Base-by-base conservation (phyloP, 108 stramenopile species). In the Parietichytrium sp. region DNA sequence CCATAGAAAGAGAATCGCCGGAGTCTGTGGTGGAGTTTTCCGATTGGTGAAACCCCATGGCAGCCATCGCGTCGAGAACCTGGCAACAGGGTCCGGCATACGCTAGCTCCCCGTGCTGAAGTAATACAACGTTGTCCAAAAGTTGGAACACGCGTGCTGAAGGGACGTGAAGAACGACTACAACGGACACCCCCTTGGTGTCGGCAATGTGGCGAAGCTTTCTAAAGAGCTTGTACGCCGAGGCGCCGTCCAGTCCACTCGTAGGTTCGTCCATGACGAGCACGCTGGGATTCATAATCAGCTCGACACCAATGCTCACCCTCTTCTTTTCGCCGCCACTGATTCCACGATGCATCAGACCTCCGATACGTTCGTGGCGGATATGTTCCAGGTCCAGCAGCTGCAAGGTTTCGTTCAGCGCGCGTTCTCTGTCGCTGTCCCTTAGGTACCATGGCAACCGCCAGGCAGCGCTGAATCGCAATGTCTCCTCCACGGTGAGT, bases 221-320 rank as follows among this genome's bases (percentile, higher is more conserved):
- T 31, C 88, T 79, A 49, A 92, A 79, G 45, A 95, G 78, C 10
- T 86, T 86, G 3, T 93, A 89, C 12, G 92, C 92, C 42, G 79
- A 82, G 4, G 91, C 91, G 4, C 88, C 86, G 52, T 95, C 94
- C 3, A 93, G 78, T n/a, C 93, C 93, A 51, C 84, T 86, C 2
- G 94, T 93, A 1, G 94, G 93, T 78, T 95, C 94, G 83, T 95
- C 94, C 42, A 95, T 78, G 23, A 95, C 29, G 4, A 93, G 48
- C 25, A 91, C 82, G 10, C 55, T 51, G 16, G 93, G 93, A 61
- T 93, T 85, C 2, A 92, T 93, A 13, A 94, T 78, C 16, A 92
- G 78, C 45, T 92, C 92, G 33, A 87, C 90, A 27, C 91, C 91
- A 79, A 95, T 91, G 79, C 92, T 92, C 30, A 92, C 89, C 20